Base-by-base conservation (phyloP, 352 stramenopile species). In the Phytopythium ostracodes region DNA sequence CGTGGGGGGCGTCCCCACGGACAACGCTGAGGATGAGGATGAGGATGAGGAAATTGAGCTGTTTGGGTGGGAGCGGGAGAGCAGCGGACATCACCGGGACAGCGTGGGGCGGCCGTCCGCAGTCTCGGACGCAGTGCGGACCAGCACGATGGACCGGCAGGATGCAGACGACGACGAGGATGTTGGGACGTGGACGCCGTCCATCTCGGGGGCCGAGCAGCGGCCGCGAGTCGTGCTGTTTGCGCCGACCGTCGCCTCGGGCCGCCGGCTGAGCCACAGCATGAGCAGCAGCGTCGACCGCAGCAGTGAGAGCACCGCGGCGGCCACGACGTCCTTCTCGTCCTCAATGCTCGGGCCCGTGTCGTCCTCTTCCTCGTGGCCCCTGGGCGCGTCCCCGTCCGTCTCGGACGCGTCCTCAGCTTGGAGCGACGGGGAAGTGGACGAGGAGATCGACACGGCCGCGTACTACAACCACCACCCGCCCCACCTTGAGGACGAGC, bases 401-500 rank as follows among this genome's bases (percentile, higher is more conserved):
- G 47, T 46, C 49, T 55, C 31, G 51, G 47, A 54, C 47, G 51
- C 60, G 36, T 54, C 31, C 17, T 40, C 40, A 31, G 43, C n/a
- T 18, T 58, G 62, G 25, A 63, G 56, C 29, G 57, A 56, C 35
- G 33, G 22, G 12, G 57, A 49, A 12, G 35, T 61, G 22, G 62
- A 61, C 46, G 62, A 68, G 40, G 49, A 63, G 47, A 68, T 68
- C 40, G 62, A 61, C 20, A 56, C 25, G 20, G 29, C 38, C 31
- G 49, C 55, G 40, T 64, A 36, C 47, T 54, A 54, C 25, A 12
- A 52, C 24, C 46, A 54, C 25, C 24, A 52, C 24, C 46, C 33
- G 17, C 51, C 47, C 25, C 38, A 54, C 18, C 53, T 44, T 31
- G 43, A 50, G n/a, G 49, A 61, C 18, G 60, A 47, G n/a, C 35